A percentile compares a stretch with the other conserved stretches of the same genome.
These are phyloP conservation scores for Scleroderma bovista DNA, from an alignment of 768 basidiomycete species.

Conservation along the genomic window DNA sequence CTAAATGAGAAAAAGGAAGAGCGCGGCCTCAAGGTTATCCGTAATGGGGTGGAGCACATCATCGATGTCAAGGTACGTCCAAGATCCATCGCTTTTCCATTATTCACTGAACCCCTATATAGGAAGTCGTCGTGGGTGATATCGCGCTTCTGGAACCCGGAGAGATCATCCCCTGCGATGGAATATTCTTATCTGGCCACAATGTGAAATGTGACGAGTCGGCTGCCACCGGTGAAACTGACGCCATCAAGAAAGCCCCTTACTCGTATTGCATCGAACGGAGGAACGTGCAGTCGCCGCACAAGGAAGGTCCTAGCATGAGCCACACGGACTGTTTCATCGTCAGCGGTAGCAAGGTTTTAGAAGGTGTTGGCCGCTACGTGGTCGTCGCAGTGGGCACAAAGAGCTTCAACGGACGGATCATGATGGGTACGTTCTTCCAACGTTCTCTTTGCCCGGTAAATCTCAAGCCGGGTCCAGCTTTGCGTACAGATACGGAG, in stretches of 20 bases:
- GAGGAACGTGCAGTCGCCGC: conserved; percentile 30
- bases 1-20: conserved; percentile 96
- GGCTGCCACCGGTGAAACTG: conserved; percentile 93
- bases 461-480: conserved; percentile 33
- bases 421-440: conserved; percentile 82
- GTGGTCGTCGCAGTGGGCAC: conserved; percentile 90
- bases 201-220: conserved; percentile 96
- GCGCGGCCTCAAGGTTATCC: conserved; percentile 79
- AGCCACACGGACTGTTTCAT: conserved; percentile 94
- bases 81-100: background rate
- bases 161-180: conserved; percentile 94
- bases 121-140: conserved; percentile 94
- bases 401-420: conserved; percentile 92
- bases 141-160: conserved; percentile 90
- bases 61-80: conserved; percentile 76
- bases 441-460: background rate
- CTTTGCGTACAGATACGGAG: conserved; percentile 80
- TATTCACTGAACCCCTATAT: conserved; percentile 15
- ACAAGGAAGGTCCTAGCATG: conserved; percentile 4
- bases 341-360: conserved; percentile 85
- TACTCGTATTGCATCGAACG: conserved; percentile 69
- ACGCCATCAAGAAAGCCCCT: conserved; percentile 84
- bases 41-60: conserved; percentile 61
- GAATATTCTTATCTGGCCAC: conserved; percentile 88
- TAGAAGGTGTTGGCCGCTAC: conserved; percentile 92